Evolutionary conservation across 2,329 filamentous ascomycete genomes (phyloP), one percentile per base, ranked within the genome.

Genomic region (Xylariaceae sp.): DNA sequence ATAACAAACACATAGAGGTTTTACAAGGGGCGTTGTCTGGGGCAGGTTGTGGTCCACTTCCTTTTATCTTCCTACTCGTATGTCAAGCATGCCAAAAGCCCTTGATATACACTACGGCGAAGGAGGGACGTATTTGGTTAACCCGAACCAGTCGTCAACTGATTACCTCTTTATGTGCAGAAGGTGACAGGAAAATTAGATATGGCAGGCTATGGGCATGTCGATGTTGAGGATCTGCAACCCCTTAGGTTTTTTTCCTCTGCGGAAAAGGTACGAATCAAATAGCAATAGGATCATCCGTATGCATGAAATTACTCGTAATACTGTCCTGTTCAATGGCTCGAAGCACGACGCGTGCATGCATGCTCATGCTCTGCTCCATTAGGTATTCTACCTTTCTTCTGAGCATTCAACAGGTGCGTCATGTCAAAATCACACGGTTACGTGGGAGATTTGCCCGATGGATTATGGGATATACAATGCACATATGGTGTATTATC

Each of bases 1-100:
- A 52, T 51, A 34, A 56, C 39, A 56, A 30, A 56, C 39, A 56
- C 58, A 58, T 56, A 56, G 42, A 58, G 23, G 35, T 51, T 61
- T 51, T 44, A 47, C 50, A 30, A 2, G 15, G 48, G 52, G 30
- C 34, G 47, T 58, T 47, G 47, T 42, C 44, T 34, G n/a, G 17
- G 37, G 15, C 4, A 35, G 11, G 44, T 44, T 42, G 7, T 39
- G 34, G 44, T 15, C 35, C 13, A 17, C 48, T 18, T 44, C 51
- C 49, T 47, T 3, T 17, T 42, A 30, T 30, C 23, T 30, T 1
- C 11, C 37, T 8, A 42, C 54, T 34, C 17, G 17, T 4, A 39
- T 51, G 10, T 45, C 18, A 23, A 45, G 45, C 7, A 44, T 55
- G 44, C 37, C 56, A 2, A 55, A 49, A 17, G 35, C 34, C 18